Percentiles rank a stretch among this genome's conserved stretches.
phyloP scores from a whole-genome alignment of 768 basidiomycete species.

The Boletus tomentosulus region DNA sequence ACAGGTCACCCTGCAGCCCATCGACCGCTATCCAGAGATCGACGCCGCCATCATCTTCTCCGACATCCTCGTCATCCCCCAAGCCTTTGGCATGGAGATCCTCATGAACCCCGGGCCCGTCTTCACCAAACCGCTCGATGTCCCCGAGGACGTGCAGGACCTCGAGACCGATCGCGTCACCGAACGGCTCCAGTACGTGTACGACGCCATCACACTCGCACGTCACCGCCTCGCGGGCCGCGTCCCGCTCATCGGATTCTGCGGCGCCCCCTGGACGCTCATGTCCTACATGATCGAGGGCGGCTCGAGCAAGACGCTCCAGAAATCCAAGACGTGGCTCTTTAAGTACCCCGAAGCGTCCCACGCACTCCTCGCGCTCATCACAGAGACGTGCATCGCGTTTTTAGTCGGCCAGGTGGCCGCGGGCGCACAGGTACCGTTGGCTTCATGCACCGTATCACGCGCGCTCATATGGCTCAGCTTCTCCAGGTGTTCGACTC shows the following conservation, averaged over 20 bases:
- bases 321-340: constrained; percentile 91
- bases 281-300: constrained; percentile 99
- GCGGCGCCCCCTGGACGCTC: constrained; percentile 96
- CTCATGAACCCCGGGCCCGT: constrained; percentile 90
- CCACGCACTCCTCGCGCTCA: constrained; percentile 59
- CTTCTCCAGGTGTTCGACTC: constrained; percentile 97
- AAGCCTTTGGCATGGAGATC: constrained; percentile 95
- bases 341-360: constrained; percentile 78
- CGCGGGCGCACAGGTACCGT: constrained; percentile 90
- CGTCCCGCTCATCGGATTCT: constrained; percentile 96
- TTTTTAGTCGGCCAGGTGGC: constrained; percentile 89
- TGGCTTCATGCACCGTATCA: background rate
- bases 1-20: constrained; percentile 90
- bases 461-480: constrained; percentile 36
- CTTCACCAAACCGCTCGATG: constrained; percentile 82
- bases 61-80: constrained; percentile 96
- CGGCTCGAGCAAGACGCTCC: constrained; percentile 84
- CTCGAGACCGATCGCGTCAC: constrained; percentile 72
- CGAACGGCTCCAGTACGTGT: constrained; percentile 87
- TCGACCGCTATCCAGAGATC: constrained; percentile 79
- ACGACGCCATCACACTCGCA: constrained; percentile 84
- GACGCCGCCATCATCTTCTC: constrained; percentile 98
- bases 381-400: constrained; percentile 88
- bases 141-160: constrained; percentile 66
- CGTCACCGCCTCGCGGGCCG: constrained; percentile 76